phyloP scores from a whole-genome alignment of 257 asterid genomes.

The Paulownia fortunei region DNA sequence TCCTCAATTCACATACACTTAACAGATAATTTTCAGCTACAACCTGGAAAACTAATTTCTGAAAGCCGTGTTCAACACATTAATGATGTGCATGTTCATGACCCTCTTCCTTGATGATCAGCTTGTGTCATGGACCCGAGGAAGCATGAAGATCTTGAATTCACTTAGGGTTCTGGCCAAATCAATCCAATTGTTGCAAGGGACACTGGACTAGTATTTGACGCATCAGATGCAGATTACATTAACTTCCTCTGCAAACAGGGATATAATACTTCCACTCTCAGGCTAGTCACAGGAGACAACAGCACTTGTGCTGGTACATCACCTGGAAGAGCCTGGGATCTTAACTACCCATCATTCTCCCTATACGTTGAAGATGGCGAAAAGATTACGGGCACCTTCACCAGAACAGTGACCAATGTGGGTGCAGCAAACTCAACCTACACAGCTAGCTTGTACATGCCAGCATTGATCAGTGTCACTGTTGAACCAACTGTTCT shows the following conservation, averaged over 20 bases:
- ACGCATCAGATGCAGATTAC: constrained; percentile 51
- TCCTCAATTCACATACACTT: too few relatives aligned
- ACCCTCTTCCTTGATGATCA: constrained; percentile 18
- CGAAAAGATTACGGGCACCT: constrained; percentile 34
- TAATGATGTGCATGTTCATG: neutral
- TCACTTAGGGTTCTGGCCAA: constrained; percentile 56
- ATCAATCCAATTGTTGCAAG: constrained; percentile 50
- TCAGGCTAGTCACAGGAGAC: constrained; percentile 53
- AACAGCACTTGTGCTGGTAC: constrained; percentile 41
- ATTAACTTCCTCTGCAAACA: constrained; percentile 59
- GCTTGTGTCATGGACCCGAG: constrained; percentile 45
- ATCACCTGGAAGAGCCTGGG: constrained; percentile 54
- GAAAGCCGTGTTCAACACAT: neutral
- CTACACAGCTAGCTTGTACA: constrained; percentile 32
- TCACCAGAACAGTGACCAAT: constrained; percentile 50
- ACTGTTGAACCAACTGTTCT: constrained; percentile 50
- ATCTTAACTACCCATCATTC: constrained; percentile 59
- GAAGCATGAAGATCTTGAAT: constrained; percentile 46
- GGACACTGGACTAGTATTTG: constrained; percentile 53
- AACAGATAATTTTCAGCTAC: too few relatives aligned
- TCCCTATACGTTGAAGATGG: constrained; percentile 54
- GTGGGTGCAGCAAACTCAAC: constrained; percentile 54
- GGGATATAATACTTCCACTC: constrained; percentile 51
- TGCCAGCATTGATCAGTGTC: constrained; percentile 24
- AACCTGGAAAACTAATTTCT: too few relatives aligned